Evolutionary conservation across 2,329 filamentous ascomycete species (phyloP), one percentile per base, ranked within the genome.

Genomic region (Cercospora berteroae): DNA sequence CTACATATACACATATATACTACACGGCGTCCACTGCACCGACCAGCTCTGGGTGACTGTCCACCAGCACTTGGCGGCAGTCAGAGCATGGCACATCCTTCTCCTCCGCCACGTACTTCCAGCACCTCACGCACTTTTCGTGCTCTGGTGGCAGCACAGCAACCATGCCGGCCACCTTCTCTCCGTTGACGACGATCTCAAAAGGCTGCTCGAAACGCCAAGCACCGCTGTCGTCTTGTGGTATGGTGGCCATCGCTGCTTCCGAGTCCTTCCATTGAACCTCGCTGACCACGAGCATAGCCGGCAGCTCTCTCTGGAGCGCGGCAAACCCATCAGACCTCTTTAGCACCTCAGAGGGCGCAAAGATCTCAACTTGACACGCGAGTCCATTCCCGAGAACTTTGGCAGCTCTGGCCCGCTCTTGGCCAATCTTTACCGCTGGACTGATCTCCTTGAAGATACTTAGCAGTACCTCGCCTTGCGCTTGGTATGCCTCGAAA

Each of bases 101-200:
- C 59, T 80, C 80, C n/a, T 85, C 82, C n/a, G 90, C 89, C 25
- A 90, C 84, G 78, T 92, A 96, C 69, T 90, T 87, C 95, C 95
- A 99, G 80, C 95, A 99, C 60, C 95, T 85, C 0, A 87, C 84
- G 77, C 95, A 99, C 79, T 98, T 99, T 57, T 84, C 80, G 12
- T 81, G 79, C 13, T 78, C 77, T 0, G 88, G 84, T 9, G 84
- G 80, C 58, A 78, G 68, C 0, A 80, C 75, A 6, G 70, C 67
- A 4, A 74, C 44, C 74, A 70, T 23, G 74, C 78, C 63, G 36
- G 66, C 18, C 25, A 67, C 67, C 13, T 68, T 64, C 9, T 66
- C 69, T 2, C 65, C 68, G 33, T 61, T 65, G 18, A 75, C 61
- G 20, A 70, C 67, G 8, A 81, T 70, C 50, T 81, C 77, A 57